A percentile compares a stretch with the other conserved stretches of the same genome.
Evolutionary conservation across 1,284 basidiomycete genomes (phyloP).

Genomic region (Ganoderma multipileum): DNA sequence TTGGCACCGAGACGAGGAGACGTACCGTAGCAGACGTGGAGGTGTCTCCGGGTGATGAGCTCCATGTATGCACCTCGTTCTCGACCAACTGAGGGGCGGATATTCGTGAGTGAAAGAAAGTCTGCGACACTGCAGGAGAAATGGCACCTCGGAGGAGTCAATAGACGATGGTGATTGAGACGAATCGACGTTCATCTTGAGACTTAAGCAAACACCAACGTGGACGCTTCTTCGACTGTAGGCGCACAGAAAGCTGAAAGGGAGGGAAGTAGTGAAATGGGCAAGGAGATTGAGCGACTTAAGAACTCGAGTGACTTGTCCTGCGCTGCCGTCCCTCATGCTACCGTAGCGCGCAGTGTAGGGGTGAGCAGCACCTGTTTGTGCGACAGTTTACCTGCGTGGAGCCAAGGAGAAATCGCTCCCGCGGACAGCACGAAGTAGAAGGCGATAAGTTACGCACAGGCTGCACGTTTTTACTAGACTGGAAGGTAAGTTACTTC

Average conservation of each 20-base stretch:
- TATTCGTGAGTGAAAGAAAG: neutral
- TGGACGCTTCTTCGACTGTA: neutral
- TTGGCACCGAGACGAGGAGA: neutral
- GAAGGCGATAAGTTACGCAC: neutral
- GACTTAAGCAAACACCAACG: neutral
- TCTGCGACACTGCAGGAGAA: neutral
- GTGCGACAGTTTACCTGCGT: neutral
- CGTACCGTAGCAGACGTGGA: conserved; percentile 7
- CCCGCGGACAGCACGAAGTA: neutral
- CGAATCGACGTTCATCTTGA: neutral
- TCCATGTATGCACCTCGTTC: neutral
- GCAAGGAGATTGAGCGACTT: neutral
- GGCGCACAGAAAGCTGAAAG: neutral
- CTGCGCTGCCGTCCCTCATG: neutral
- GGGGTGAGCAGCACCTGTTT: neutral
- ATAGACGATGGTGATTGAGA: neutral
- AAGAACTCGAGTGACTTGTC: neutral
- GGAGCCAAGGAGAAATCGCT: neutral
- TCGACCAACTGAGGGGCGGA: neutral
- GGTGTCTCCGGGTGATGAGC: conserved; percentile 1
- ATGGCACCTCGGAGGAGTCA: neutral
- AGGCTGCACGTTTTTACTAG: no score
- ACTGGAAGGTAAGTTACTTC: neutral
- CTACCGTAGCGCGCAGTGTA: neutral
- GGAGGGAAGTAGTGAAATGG: neutral